Base-by-base conservation (phyloP, 2,329 filamentous ascomycete species). In the Colletotrichum scovillei region DNA sequence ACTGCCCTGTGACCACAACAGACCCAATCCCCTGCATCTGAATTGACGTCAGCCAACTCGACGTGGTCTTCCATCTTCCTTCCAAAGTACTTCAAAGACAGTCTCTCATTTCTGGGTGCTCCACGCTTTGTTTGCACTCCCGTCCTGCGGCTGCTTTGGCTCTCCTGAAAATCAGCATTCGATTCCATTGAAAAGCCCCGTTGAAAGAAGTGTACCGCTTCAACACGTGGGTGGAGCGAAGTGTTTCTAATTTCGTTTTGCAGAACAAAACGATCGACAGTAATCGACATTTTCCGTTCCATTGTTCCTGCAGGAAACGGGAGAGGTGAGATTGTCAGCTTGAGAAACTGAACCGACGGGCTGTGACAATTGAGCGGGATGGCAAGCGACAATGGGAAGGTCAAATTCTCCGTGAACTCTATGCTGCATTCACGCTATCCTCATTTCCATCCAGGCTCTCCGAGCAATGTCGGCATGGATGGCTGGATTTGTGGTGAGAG, bases 281-380 rank as follows among this genome's bases (percentile, higher is more conserved):
- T 35, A 52, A 59, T 56, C 59, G 59, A 56, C 69, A 28, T 26
- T 56, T 46, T 42, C 38, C 38, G 38, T 35, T 49, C 42, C 42
- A 24, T 52, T 69, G 70, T 73, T 73, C 67, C 70, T 73, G 67
- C 70, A 70, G 67, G 60, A 49, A 55, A 38, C 62, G 49, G 30
- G 42, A 38, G 30, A 65, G 49, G 26, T 9, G 24, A 8, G 16
- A 42, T 14, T 19, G 38, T 19, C 38, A 42, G 14, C 38, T 42
- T 42, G 38, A 53, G 46, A 55, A 19, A n/a, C 16, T 11, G 22
- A 30, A 26, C 60, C 60, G n/a, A 26, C 49, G 16, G 49, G n/a
- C n/a, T 42, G 38, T 28, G 28, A 12, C 52, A 1, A 7, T 42
- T 42, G 38, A 42, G 26, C 22, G 19, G 38, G 38, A 53, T 46